Evolutionary conservation across 768 basidiomycete genomes (phyloP), one percentile per base, ranked within the genome.

Genomic region (Lyophyllum shimeji): DNA sequence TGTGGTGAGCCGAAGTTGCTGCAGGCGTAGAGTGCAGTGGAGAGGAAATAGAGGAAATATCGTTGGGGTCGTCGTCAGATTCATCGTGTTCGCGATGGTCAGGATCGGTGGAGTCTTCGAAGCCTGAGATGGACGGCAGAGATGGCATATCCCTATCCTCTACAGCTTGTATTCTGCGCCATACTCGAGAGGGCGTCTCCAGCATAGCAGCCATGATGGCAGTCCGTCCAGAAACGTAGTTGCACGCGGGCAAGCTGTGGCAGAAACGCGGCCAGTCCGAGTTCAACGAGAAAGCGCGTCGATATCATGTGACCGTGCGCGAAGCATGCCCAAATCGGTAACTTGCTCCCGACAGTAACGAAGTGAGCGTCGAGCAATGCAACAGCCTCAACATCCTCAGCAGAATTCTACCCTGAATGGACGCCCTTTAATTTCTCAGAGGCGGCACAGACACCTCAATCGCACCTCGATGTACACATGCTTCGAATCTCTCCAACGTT

Each of bases 101-200:
- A 29, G 65, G 71, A 53, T 75, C 74, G 3, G 67, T 74, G 18
- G 85, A 87, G 62, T 88, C 83, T 27, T 92, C 89, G 64, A 89
- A 86, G 1, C 65, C 76, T 7, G 90, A 88, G 12, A 93, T 69
- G 2, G 89, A 90, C 1, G 91, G 91, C 2, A 94, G 74, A 27
- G 91, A 93, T 9, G 92, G 88, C 77, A 93, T 87, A 59, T 91
- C 89, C 59, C 76, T 71, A 57, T 84, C 82, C 61, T 91, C 87
- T n/a, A 81, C 75, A 0, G 81, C 86, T 68, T 93, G 84, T 49
- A 94, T 92, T 45, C 92, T 82, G 25, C 91, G 81, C 87, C 87
- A 90, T 65, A 94, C 85, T 43, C 90, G 79, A 23, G 92, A 93
- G 0, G 91, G 91, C 15, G 91, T 94, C 70, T 94, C 91, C 8